Evolutionary conservation across 306 rosid species (phyloP), one percentile per base, ranked within the genome.

Genomic region (Cicer cuneatum): DNA sequence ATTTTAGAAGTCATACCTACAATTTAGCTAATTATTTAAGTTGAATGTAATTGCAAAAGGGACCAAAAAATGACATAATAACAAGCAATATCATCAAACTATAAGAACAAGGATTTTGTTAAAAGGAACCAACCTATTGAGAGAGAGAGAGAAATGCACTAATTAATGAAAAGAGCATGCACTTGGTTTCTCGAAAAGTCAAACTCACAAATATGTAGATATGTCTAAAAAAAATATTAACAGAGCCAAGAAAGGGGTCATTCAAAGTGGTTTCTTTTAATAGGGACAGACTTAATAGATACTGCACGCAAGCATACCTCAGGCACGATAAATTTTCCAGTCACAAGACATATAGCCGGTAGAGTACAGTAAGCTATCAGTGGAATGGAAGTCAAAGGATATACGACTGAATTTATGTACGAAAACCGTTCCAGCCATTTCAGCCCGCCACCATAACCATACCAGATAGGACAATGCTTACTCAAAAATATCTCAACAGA

Each of bases 401-500:
- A 90, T 43, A 90, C 82, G 9, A 90, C 96, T 0, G 96, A 90
- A 64, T 90, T 90, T 42, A 88, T 90, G 66, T 90, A 90, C 1
- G 89, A 90, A 71, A 90, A 88, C 12, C 91, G 84, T 52, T 90
- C 93, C 87, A 90, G 72, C 74, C 81, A 77, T 48, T 90, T 86
- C 85, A 90, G 74, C 41, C 92, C 96, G 0, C 93, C 84, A 6
- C 96, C 91, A 29, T 90, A 90, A 66, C 91, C 93, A 64, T 90
- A 90, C 93, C 91, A 90, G 62, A 90, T 85, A 1, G 93, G 93
- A 70, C 93, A 90, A 78, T 90, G 96, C 54, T 76, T 88, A 51
- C 96, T 90, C 72, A 88, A 85, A 73, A 90, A 78, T 58, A 90
- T 90, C 83, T 90, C 96, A 11, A 90, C 96, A 2, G 96, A 90